Evolutionary conservation across 1,284 basidiomycete species (phyloP).

Genomic region (Boletellus dicymbophilus): DNA sequence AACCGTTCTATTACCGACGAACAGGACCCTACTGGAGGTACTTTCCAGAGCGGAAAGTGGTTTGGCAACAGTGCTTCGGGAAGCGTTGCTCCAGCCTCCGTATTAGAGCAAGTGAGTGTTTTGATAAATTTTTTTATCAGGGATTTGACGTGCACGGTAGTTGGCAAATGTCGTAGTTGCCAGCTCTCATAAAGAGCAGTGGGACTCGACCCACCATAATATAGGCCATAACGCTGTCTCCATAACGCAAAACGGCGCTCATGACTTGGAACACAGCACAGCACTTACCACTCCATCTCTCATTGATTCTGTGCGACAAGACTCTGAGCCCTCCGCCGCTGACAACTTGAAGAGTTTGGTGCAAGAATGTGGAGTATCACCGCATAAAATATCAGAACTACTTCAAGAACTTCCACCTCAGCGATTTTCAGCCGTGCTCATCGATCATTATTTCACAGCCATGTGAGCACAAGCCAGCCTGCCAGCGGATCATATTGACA

Average conservation of each 20-base stretch:
- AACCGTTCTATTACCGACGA: slow-evolving; percentile 68
- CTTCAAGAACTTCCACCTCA: slow-evolving; percentile 84
- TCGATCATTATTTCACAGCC: slow-evolving; percentile 76
- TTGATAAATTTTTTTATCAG: slow-evolving; percentile 7
- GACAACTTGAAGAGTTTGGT: slow-evolving; percentile 82
- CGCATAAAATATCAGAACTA: slow-evolving; percentile 88
- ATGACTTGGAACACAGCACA: slow-evolving; percentile 27
- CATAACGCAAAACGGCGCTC: slow-evolving; percentile 26
- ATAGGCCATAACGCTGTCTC: slow-evolving; percentile 3
- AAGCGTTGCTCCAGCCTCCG: slow-evolving; percentile 72
- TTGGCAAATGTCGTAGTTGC: slow-evolving; percentile 60
- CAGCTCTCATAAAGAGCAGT: slow-evolving; percentile 29
- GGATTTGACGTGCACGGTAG: slow-evolving; percentile 36
- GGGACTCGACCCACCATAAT: slow-evolving; percentile 25
- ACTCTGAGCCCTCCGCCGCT: slow-evolving; percentile 68
- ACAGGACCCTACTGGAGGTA: slow-evolving; percentile 71
- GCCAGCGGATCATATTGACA: slow-evolving; percentile 2
- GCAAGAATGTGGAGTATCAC: slow-evolving; percentile 87
- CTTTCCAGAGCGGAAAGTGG: slow-evolving; percentile 81
- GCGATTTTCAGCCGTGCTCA: slow-evolving; percentile 69
- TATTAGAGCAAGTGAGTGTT: slow-evolving; percentile 70
- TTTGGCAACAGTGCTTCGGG: slow-evolving; percentile 80
- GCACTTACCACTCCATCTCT: slow-evolving; percentile 31
- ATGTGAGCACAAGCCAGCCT: slow-evolving; percentile 50
- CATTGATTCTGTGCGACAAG: slow-evolving; percentile 49